Evolutionary conservation across 257 asterid species (phyloP).

Genomic region (Capsicum pubescens): DNA sequence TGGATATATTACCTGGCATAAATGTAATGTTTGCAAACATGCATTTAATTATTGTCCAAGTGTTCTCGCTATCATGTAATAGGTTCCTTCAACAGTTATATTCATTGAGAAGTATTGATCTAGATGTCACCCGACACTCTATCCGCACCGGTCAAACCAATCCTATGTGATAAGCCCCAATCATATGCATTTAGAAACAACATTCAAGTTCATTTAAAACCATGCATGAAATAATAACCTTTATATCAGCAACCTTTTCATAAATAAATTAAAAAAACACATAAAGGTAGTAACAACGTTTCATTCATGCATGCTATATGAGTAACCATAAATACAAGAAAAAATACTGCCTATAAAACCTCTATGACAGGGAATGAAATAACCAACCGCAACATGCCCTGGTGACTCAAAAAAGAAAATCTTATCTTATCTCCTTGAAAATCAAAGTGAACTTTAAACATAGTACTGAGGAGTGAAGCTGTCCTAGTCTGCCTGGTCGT

Average conservation of each 20-base stretch:
- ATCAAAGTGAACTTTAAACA: neutral
- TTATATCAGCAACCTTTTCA: neutral
- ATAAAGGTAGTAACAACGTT: neutral
- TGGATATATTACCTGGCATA: neutral
- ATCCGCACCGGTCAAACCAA: neutral
- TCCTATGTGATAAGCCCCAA: neutral
- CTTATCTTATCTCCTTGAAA: neutral
- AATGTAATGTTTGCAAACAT: neutral
- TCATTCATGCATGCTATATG: neutral
- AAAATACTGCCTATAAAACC: neutral
- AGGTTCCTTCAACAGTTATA: neutral
- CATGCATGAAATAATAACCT: neutral
- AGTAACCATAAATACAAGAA: neutral
- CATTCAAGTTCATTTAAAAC: neutral
- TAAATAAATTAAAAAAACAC: neutral
- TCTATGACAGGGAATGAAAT: neutral
- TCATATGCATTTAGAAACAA: neutral
- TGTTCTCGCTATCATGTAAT: neutral
- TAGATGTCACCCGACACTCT: neutral
- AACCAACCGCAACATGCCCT: neutral
- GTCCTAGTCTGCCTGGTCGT: neutral
- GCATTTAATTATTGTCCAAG: neutral
- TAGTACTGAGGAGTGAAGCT: neutral
- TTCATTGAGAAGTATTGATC: neutral
- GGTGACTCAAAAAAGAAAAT: neutral